These are phyloP conservation scores for Cucurbita pepo DNA, from an alignment of 306 rosid species.

Conservation along the genomic window DNA sequence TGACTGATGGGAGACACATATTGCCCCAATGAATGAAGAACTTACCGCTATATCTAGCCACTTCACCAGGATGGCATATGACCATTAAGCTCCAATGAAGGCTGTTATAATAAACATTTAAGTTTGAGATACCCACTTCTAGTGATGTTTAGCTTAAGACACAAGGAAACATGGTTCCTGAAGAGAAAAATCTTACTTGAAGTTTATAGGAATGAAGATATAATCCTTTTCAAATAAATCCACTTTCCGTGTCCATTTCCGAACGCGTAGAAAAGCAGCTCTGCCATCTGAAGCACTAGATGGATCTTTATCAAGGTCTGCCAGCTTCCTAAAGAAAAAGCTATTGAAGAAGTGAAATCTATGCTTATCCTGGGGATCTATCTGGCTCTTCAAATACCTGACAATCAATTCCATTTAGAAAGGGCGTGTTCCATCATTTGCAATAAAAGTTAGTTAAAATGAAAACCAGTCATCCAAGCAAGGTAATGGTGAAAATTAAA, in stretches of 20 bases:
- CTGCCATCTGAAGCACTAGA: conserved; percentile 73
- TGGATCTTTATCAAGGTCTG: conserved; percentile 94
- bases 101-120: conserved; percentile 34
- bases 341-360: conserved; percentile 86
- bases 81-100: conserved; percentile 90
- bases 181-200: conserved; percentile 39
- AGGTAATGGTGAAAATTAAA: background rate
- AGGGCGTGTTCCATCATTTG: background rate
- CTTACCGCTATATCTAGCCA: conserved; percentile 51
- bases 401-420: background rate
- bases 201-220: conserved; percentile 88
- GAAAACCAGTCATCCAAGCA: background rate
- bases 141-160: background rate
- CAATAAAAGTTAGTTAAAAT: background rate
- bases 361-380: conserved; percentile 47
- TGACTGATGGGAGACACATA: conserved; percentile 8
- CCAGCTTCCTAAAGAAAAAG: conserved; percentile 92
- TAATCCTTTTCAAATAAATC: conserved; percentile 76
- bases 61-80: conserved; percentile 87
- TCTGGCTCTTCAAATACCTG: conserved; percentile 77
- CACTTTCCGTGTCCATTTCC: conserved; percentile 94
- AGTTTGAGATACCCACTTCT: background rate
- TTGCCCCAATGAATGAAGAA: conserved; percentile 1
- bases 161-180: background rate
- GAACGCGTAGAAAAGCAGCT: conserved; percentile 90